Base-by-base conservation (phyloP, 2,329 filamentous ascomycete species). In the Fusarium buharicum region DNA sequence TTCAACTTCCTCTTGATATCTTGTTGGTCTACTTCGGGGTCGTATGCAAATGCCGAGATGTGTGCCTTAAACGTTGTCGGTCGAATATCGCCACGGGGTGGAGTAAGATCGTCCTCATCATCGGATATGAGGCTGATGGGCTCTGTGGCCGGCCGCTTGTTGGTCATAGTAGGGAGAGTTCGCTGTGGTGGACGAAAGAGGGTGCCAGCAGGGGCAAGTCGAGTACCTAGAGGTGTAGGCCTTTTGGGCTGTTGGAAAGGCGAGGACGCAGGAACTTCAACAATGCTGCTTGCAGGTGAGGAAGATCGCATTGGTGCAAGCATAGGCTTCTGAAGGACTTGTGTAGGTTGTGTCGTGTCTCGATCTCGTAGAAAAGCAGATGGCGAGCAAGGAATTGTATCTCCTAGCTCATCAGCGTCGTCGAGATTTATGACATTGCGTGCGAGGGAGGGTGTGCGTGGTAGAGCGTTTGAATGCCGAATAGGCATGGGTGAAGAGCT, bases 261-360 rank as follows among this genome's bases (percentile, higher is more conserved):
- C 1, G 94, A 97, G 4, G 93, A 97, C n/a, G 92, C 91, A 27
- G 90, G 88, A 4, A 97, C 93, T 74, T 97, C 93, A 52, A 97
- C 73, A 16, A 79, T 69, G 30, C 79, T 78, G 43, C 79, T 78
- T 22, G 75, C 67, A 9, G 79, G 78, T 0, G 83, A 83, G 8
- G 82, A 80, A 20, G 77, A 76, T 39, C 69, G 61, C 27, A 70
- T 50, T 2, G 70, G 50, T 3, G 62, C 62, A 28, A 81, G 73
- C 3, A 72, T 73, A 1, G 77, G 75, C 4, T 77, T 76, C 44
- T 76, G 74, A 17, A 83, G 72, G 14, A 84, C 71, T 59, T 84
- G 81, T 2, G 80, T 83, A 0, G 80, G 75, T 59, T 83, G 81
- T 22, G 81, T 83, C 4, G 63, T 68, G 37, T 66, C 65, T 27